These are phyloP conservation scores for Puccinia horiana DNA, from an alignment of 1,284 basidiomycete genomes.

Conservation along the genomic window DNA sequence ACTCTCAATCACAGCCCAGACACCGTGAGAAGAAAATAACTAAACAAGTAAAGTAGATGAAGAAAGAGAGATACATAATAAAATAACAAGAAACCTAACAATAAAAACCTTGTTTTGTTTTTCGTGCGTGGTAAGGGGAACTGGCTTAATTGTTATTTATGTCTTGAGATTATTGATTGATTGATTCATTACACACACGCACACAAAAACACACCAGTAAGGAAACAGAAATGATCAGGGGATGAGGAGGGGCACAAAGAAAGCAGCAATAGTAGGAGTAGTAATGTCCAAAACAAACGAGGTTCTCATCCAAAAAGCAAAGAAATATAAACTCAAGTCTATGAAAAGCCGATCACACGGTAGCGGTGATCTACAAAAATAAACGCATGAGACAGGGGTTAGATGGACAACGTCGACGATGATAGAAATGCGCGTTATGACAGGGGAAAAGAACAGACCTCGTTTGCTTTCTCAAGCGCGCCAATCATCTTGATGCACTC, in stretches of 20 bases:
- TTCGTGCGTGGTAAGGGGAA: too few relatives aligned
- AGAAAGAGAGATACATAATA: too few relatives aligned
- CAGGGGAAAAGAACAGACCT: conserved; percentile 58
- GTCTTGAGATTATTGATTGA: neutral
- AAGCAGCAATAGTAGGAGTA: neutral
- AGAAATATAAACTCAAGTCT: neutral
- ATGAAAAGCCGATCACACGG: neutral
- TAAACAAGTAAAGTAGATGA: too few relatives aligned
- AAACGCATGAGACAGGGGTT: neutral
- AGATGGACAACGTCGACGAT: neutral
- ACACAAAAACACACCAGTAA: neutral
- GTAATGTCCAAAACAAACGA: neutral
- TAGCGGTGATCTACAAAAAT: conserved; percentile 24
- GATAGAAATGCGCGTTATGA: neutral
- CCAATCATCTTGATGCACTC: conserved; percentile 84
- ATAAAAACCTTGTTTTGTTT: too few relatives aligned
- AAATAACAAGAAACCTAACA: too few relatives aligned
- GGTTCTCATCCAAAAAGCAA: neutral
- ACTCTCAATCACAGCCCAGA: too few relatives aligned
- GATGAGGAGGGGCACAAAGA: neutral
- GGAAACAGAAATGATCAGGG: neutral
- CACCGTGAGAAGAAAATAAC: too few relatives aligned
- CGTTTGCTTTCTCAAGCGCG: conserved; percentile 87
- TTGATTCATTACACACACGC: conserved; percentile 6
- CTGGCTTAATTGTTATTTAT: neutral